Evolutionary conservation across 768 basidiomycete genomes (phyloP).

Genomic region (Termitomyces sp.): DNA sequence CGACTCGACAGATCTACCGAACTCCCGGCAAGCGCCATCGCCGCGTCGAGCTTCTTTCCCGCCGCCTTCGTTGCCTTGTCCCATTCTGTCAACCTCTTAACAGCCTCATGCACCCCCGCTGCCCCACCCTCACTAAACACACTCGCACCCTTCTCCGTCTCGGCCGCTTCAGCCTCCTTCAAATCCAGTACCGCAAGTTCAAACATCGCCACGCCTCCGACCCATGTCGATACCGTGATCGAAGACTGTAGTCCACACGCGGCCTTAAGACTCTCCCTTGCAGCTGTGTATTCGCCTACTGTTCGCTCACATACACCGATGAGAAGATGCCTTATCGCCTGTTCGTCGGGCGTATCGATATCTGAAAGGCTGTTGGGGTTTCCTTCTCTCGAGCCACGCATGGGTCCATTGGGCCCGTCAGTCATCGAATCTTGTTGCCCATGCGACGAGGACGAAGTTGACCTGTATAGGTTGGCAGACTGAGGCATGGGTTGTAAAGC

Average conservation of each 20-base stretch:
- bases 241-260: conserved; percentile 36
- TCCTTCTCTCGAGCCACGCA: not conserved
- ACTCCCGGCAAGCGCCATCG: conserved; percentile 43
- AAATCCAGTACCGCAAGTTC: conserved; percentile 70
- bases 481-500: conserved; percentile 10
- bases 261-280: conserved; percentile 47
- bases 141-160: conserved; percentile 14
- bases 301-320: conserved; percentile 66
- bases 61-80: conserved; percentile 39
- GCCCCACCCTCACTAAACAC: conserved; percentile 3
- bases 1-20: conserved; percentile 55
- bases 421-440: not conserved
- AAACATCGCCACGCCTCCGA: conserved; percentile 59
- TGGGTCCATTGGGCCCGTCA: not conserved
- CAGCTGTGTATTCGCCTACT: conserved; percentile 34
- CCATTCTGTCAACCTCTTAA: conserved; percentile 34
- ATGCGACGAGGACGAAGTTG: not conserved
- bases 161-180: conserved; percentile 42
- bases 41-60: conserved; percentile 44
- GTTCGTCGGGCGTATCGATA: conserved; percentile 68
- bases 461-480: not conserved
- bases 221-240: conserved; percentile 59
- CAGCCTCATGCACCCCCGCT: conserved; percentile 7
- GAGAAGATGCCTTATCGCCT: conserved; percentile 62
- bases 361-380: conserved; percentile 20